These are phyloP conservation scores for Ampelocalamus luodianensis DNA, from an alignment of 176 grass and related monocot species.

Conservation along the genomic window DNA sequence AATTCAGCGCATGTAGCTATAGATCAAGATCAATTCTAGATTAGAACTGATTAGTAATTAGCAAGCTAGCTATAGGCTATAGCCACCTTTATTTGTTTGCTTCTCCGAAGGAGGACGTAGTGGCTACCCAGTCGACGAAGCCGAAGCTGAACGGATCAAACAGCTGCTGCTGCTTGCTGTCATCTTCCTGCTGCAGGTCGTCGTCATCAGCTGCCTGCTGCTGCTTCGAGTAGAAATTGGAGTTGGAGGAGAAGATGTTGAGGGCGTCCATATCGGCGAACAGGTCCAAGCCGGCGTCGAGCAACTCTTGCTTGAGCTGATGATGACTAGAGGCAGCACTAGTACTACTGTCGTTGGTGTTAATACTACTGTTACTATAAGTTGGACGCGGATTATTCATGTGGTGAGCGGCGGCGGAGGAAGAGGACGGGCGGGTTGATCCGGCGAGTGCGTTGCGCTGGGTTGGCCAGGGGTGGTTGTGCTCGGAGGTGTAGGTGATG, in stretches of 20 bases:
- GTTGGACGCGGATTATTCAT: neutral
- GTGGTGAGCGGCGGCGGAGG: neutral
- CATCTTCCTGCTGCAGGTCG: slow-evolving; percentile 19
- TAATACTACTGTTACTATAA: neutral
- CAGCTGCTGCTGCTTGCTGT: slow-evolving; percentile 33
- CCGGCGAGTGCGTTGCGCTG: slow-evolving; percentile 91
- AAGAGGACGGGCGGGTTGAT: slow-evolving; percentile 48
- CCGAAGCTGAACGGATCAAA: slow-evolving; percentile 63
- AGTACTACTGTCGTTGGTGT: neutral
- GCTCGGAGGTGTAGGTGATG: slow-evolving; percentile 98
- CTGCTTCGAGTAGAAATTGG: neutral
- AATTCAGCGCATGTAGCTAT: neutral
- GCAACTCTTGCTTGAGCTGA: slow-evolving; percentile 43
- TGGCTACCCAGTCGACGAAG: slow-evolving; percentile 52
- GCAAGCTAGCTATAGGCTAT: neutral
- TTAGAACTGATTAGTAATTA: neutral
- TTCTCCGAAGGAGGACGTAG: slow-evolving; percentile 12
- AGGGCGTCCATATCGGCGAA: slow-evolving; percentile 30
- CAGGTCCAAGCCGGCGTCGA: slow-evolving; percentile 35
- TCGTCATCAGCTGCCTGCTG: too few relatives aligned
- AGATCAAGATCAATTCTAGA: neutral
- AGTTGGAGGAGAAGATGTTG: slow-evolving; percentile 4
- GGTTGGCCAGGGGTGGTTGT: slow-evolving; percentile 98
- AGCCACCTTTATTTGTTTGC: neutral
- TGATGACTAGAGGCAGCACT: neutral